Percentiles rank a stretch among this genome's conserved stretches.
Conservation (phyloP, 768 basidiomycete genomes). For the Termitomyces sp. region DNA sequence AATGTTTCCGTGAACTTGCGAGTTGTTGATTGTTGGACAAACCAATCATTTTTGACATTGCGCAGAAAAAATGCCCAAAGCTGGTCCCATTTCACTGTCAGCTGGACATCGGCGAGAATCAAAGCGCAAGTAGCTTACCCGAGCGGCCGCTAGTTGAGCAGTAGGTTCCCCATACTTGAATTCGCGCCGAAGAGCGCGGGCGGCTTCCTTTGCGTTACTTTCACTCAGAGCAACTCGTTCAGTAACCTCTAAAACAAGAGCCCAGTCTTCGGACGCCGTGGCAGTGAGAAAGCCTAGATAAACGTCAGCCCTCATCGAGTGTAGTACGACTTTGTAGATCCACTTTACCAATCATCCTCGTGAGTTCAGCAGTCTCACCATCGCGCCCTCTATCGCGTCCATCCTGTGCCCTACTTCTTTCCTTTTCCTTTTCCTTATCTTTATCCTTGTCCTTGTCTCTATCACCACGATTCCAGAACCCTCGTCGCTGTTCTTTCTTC, state of each 20-base stretch:
- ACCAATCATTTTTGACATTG: slow-evolving; percentile 64
- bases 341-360: slow-evolving; percentile 18
- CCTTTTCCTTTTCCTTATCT: slow-evolving; percentile 15
- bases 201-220: slow-evolving; percentile 77
- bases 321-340: neutral
- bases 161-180: slow-evolving; percentile 86
- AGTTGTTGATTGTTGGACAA: slow-evolving; percentile 65
- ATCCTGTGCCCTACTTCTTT: slow-evolving; percentile 1
- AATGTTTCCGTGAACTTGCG: slow-evolving; percentile 79
- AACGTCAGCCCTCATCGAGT: slow-evolving; percentile 30
- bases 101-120: neutral
- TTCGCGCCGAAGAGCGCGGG: slow-evolving; percentile 76
- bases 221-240: slow-evolving; percentile 77
- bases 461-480: slow-evolving; percentile 47
- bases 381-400: slow-evolving; percentile 14
- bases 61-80: slow-evolving; percentile 90
- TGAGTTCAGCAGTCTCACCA: slow-evolving; percentile 17
- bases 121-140: slow-evolving; percentile 41
- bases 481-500: slow-evolving; percentile 52
- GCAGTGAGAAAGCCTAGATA: slow-evolving; percentile 72
- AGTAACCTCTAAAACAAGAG: slow-evolving; percentile 79
- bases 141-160: slow-evolving; percentile 72
- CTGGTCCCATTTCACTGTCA: slow-evolving; percentile 30
- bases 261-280: slow-evolving; percentile 80
- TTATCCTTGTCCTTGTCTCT: slow-evolving; percentile 34